Percentiles rank a stretch among this genome's conserved stretches.
Evolutionary conservation across 495 filamentous ascomycete genomes (phyloP).

Genomic region (Hypoxylon rickii): DNA sequence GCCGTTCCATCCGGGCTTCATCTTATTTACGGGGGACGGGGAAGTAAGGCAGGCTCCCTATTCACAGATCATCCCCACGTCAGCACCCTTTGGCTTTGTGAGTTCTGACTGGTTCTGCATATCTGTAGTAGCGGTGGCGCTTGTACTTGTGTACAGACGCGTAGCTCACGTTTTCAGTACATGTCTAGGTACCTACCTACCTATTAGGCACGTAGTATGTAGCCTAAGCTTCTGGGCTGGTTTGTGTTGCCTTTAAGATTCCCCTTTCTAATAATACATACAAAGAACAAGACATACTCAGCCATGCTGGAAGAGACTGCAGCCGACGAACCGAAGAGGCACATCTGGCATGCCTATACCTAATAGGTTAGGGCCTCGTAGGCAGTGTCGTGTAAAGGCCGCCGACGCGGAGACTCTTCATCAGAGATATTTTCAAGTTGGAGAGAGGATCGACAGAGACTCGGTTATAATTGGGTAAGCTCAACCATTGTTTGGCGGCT

Average conservation of each 20-base stretch:
- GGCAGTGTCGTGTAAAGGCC: too few relatives aligned
- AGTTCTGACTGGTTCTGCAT: constrained; percentile 19
- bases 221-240: neutral
- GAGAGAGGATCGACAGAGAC: constrained; percentile 5
- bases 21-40: neutral
- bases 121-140: constrained; percentile 15
- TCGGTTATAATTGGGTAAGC: constrained; percentile 12
- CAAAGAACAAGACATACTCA: constrained; percentile 7
- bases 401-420: too few relatives aligned
- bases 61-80: constrained; percentile 29
- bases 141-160: constrained; percentile 20
- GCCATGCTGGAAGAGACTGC: constrained; percentile 18
- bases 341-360: constrained; percentile 10
- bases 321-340: constrained; percentile 7
- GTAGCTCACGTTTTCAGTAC: constrained; percentile 6
- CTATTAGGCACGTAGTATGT: too few relatives aligned
- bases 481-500: constrained; percentile 15
- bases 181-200: neutral
- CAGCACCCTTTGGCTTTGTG: constrained; percentile 23
- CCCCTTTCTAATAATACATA: constrained; percentile 23
- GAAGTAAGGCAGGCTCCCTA: neutral
- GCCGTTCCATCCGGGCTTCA: neutral
- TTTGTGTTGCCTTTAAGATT: neutral
- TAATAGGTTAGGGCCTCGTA: too few relatives aligned
- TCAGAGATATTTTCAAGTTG: neutral